Evolutionary conservation across 2,329 filamentous ascomycete genomes (phyloP), one percentile per base, ranked within the genome.

Genomic region (Aspergillus quadricinctus): DNA sequence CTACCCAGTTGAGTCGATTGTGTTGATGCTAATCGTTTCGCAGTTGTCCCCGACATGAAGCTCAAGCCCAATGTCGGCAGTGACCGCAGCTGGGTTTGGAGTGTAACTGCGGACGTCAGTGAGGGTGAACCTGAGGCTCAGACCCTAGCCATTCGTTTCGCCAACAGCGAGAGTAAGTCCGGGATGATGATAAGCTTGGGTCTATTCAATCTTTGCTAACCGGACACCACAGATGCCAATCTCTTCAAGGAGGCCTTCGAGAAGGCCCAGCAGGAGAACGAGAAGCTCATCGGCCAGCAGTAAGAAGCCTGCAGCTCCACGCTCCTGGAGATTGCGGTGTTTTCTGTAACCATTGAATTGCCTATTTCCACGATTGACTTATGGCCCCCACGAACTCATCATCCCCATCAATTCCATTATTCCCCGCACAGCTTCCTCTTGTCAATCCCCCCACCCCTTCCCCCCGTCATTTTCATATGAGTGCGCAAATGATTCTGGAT

Each of bases 31-130:
- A 53, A 69, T 58, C 48, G 46, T 58, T 48, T 52, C 55, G 40
- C 65, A 96, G 92, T 99, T 72, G 91, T 96, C 60, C 93, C 93
- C 61, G 93, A 97, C 78, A 97, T 99, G 93, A 97, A 96, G 83
- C 88, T 99, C 63, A 93, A 90, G 61, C 92, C 94, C 78, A 99
- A 99, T 76, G 92, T 97, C 66, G 94, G 94, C 71, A 96, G 90
- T 70, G 94, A 99, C 82, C 89, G 94, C 76, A 95, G 89, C 81
- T 99, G 94, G 94, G 94, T 99, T 66, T 99, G 94, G 94, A 97
- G 96, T 72, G 93, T 92, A 58, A 89, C 92, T 57, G 94, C 94
- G 65, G 94, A 99, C 82, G 93, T 97, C 68, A 96, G 91, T 72
- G 94, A 99, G 83, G 94, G 94, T 61, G 93, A 97, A 81, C 89